Base-by-base conservation (phyloP, 2,329 filamentous ascomycete species). In the Ophiocordyceps polyrhachis-furcata region DNA sequence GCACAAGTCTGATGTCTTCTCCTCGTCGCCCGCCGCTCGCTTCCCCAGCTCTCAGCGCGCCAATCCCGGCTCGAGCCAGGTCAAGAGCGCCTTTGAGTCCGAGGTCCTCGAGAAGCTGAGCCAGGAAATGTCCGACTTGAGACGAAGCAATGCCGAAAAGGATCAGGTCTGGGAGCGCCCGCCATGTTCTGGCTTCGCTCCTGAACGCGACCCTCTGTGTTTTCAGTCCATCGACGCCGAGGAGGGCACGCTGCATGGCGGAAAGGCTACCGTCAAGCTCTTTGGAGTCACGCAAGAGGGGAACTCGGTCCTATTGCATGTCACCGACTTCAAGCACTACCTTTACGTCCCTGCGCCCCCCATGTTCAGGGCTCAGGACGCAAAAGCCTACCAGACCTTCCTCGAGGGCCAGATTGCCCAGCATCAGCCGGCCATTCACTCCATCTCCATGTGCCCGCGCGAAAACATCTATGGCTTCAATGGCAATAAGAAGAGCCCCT, bases 181-280 rank as follows among this genome's bases (percentile, higher is more conserved):
- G 6, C 68, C 71, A 0, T 65, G 74, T 5, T 60, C 58, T n/a
- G 60, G 66, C 45, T 76, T 74, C 48, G 52, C 64, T 48, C 70
- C 79, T 9, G 58, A 72, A 44, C 76, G 65, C 32, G 77, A 91
- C 50, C 79, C 66, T 51, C 68, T 98, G n/a, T 78, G 74, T 51
- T 96, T 98, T 57, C 91, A 98, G 64, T 83, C 93, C 56, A 98
- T 98, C 52, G 93, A 98, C 56, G 82, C 79, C 1, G 88, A 96
- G 58, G 89, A 98, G 60, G 89, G 91, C 19, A 83, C 78, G 4
- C 62, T 95, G 2, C 68, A 81, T 58, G 83, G 83, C 43, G 85
- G 84, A 19, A 79, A 64, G 56, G 70, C 84, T 0, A 81, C 85
- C 0, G 76, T 98, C 46, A 93, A 91, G 67, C 72, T 98, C 19